phyloP scores from a whole-genome alignment of 2,329 filamentous ascomycete genomes.

The Metarhizium humberi region DNA sequence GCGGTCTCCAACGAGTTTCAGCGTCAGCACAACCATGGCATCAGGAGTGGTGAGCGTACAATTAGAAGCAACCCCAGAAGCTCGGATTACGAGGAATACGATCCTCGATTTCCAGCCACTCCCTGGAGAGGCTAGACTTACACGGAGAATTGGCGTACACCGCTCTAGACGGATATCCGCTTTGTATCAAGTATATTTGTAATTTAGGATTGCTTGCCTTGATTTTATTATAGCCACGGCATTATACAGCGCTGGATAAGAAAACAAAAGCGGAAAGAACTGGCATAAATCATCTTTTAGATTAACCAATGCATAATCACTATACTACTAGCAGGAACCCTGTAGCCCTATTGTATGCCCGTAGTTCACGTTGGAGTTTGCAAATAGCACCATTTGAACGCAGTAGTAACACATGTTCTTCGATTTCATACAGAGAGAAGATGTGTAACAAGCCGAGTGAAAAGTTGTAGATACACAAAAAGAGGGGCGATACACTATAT shows the following conservation, averaged over 20 bases:
- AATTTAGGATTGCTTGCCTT: not conserved
- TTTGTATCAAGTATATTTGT: not conserved
- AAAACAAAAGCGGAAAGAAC: not conserved
- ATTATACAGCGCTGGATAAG: not conserved
- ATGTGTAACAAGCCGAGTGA: slow-evolving; percentile 8
- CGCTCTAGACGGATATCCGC: not conserved
- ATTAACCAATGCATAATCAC: not conserved
- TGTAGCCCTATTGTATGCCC: not conserved
- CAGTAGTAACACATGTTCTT: not conserved
- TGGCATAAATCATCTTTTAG: not conserved
- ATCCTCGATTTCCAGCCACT: slow-evolving; percentile 29
- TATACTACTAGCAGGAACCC: not conserved
- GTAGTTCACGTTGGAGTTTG: not conserved
- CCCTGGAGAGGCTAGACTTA: not conserved
- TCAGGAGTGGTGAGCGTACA: not conserved
- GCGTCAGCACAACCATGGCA: not conserved
- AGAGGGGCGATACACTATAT: slow-evolving; percentile 3
- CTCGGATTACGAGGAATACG: slow-evolving; percentile 31
- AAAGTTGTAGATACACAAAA: not conserved
- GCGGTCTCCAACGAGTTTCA: slow-evolving; percentile 11
- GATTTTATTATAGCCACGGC: not conserved
- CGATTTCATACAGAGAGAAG: slow-evolving; percentile 1
- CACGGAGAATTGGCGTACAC: not conserved
- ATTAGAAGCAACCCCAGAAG: not conserved
- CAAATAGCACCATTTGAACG: not conserved